phyloP scores from a whole-genome alignment of 495 filamentous ascomycete genomes.

The Hamigera avellanea region DNA sequence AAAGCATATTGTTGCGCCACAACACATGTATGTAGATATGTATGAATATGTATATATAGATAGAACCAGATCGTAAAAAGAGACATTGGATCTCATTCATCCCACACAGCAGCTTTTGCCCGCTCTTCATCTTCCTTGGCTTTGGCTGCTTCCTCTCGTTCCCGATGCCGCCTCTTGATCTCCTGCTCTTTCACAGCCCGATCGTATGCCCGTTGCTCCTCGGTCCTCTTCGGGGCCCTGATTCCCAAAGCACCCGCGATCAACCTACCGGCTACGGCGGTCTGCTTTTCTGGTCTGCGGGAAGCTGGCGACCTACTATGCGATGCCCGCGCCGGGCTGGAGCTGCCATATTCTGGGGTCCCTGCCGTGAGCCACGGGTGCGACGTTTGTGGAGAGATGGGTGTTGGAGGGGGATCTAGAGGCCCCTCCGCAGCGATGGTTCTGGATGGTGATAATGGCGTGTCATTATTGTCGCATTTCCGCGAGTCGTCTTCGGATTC shows the following conservation, averaged over 20 bases:
- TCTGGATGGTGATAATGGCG: not conserved
- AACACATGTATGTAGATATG: too few species aligned
- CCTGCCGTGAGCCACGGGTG: conserved; percentile 15
- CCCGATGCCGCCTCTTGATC: conserved; percentile 60
- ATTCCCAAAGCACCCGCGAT: conserved; percentile 85
- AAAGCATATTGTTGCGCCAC: too few species aligned
- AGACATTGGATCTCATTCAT: conserved; percentile 40
- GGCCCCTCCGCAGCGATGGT: conserved; percentile 26
- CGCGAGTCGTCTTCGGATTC: not conserved
- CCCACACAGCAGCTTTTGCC: conserved; percentile 70
- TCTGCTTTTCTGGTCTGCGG: conserved; percentile 76
- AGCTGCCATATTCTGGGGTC: not conserved
- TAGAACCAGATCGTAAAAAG: conserved; percentile 6
- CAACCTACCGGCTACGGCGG: conserved; percentile 78
- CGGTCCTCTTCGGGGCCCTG: conserved; percentile 64
- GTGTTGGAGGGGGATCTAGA: conserved; percentile 48
- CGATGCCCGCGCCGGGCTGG: too few species aligned
- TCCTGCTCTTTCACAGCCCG: conserved; percentile 74
- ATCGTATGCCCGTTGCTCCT: conserved; percentile 86
- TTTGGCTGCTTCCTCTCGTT: conserved; percentile 52
- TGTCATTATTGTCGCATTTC: not conserved
- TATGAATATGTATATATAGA: conserved; percentile 1
- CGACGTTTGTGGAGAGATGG: conserved; percentile 39
- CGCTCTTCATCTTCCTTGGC: conserved; percentile 57
- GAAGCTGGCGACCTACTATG: conserved; percentile 4